Evolutionary conservation across 805 yeast species (phyloP).

Genomic region (Ogataea ramenticola): DNA sequence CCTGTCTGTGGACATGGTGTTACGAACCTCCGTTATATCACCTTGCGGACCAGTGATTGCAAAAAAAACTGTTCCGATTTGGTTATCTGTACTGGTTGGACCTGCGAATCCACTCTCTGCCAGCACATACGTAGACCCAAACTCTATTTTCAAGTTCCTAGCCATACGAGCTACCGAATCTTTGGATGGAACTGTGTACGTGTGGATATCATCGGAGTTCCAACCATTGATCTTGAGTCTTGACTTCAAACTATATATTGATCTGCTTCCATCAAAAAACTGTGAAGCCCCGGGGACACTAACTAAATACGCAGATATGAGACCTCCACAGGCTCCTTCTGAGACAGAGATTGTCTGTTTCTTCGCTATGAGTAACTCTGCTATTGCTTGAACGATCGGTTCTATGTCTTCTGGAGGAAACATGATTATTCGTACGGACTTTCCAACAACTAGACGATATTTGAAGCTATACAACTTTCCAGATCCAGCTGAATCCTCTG

Average conservation of each 20-base stretch:
- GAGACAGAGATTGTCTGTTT: conserved; percentile 69
- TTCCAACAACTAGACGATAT: no score
- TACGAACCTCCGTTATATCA: conserved; percentile 36
- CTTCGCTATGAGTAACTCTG: conserved; percentile 43
- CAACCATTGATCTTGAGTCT: conserved; percentile 73
- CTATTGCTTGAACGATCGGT: conserved; percentile 47
- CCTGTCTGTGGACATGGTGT: conserved; percentile 46
- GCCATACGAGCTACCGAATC: conserved; percentile 76
- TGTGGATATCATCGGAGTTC: conserved; percentile 59
- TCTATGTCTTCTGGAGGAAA: conserved; percentile 60
- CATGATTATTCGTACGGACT: no score
- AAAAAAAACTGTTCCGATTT: conserved; percentile 62
- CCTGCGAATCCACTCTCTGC: conserved; percentile 91
- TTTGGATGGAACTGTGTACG: conserved; percentile 70
- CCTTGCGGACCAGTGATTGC: conserved; percentile 65
- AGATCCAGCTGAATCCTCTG: no score
- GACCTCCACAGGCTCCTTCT: conserved; percentile 89
- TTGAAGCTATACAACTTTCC: no score
- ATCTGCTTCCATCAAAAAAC: conserved; percentile 78
- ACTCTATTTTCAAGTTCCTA: conserved; percentile 67
- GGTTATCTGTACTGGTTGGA: conserved; percentile 38
- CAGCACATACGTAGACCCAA: conserved; percentile 75
- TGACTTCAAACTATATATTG: conserved; percentile 71
- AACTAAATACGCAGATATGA: conserved; percentile 71
- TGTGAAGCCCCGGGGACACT: conserved; percentile 81